These are phyloP conservation scores for Candida multigemmis DNA, from an alignment of 805 yeast genomes.

Conservation along the genomic window DNA sequence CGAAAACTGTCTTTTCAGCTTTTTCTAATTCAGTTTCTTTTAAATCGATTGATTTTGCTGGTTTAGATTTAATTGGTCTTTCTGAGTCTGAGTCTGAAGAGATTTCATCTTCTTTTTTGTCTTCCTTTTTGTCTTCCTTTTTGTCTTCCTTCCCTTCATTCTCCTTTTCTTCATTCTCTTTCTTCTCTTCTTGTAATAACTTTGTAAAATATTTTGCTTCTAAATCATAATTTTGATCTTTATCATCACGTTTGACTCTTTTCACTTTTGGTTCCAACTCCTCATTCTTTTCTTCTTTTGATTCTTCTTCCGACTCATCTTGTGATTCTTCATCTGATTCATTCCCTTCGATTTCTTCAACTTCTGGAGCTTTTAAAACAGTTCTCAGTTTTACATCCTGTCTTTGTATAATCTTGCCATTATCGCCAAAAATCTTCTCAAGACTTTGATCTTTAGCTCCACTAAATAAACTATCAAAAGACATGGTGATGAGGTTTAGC, in stretches of 20 bases:
- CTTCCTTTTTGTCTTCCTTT: constrained; percentile 8
- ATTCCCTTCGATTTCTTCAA: constrained; percentile 3
- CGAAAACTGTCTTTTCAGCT: constrained; percentile 78
- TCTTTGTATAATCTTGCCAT: too few relatives aligned
- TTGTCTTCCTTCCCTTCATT: constrained; percentile 11
- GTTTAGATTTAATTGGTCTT: constrained; percentile 7
- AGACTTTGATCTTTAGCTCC: too few relatives aligned
- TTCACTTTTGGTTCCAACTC: constrained; percentile 6
- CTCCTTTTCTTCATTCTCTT: constrained; percentile 7
- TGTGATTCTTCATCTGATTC: constrained; percentile 4
- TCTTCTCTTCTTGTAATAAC: constrained; percentile 25
- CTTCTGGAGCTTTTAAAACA: too few relatives aligned
- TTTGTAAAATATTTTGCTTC: constrained; percentile 48
- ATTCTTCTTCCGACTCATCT: constrained; percentile 22
- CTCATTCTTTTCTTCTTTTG: constrained; percentile 9
- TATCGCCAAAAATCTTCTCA: too few relatives aligned
- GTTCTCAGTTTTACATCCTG: too few relatives aligned
- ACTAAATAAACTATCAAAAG: too few relatives aligned
- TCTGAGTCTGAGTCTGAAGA: constrained; percentile 4
- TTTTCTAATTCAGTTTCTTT: constrained; percentile 69
- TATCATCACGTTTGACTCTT: constrained; percentile 5
- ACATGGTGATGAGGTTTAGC: too few relatives aligned
- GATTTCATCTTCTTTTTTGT: constrained; percentile 5
- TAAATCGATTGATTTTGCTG: constrained; percentile 47
- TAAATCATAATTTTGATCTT: constrained; percentile 38